Evolutionary conservation across 1,139 yeast species (phyloP), one percentile per base, ranked within the genome.

Genomic region (Nakaseomyces delphensis): DNA sequence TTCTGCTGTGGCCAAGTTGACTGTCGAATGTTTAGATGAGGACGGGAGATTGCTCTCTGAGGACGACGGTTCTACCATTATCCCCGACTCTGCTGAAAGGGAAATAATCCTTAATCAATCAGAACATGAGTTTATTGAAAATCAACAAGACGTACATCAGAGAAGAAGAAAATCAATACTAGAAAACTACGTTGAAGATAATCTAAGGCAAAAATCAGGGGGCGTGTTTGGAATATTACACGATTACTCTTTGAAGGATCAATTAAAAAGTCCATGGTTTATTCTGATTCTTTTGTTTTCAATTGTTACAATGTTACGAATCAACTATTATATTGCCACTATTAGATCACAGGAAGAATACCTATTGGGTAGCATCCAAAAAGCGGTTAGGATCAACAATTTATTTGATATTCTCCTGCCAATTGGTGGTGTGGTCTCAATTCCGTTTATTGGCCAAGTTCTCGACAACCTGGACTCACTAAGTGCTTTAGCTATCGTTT

Each of bases 291-390:
- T 85, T 18, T 58, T 76, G 3, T 85, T 86, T 62, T 83, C 95
- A 4, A 75, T 89, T 2, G 73, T 86, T 44, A 94, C 86, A 62
- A 86, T 87, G 95, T 71, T 89, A 42, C 72, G 96, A 59, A 83
- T 87, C 52, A 89, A 89, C 64, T 87, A 83, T 62, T 89, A 85
- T 62, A 93, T 89, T 41, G 96, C 96, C 5, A 85, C 96, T 1
- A 69, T 89, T 36, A 76, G 77, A 53, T 68, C 93, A 0, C 96
- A 86, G 65, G 89, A 84, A 66, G 70, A 71, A 28, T 87, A 69
- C 56, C 69, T 86, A 47, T 71, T 85, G 44, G 76, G 73, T 13
- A 67, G 73, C 47, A 73, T 70, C 36, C 70, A 67, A 6, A 48
- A 67, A 13, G 91, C 95, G 0, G 64, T 71, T 24, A 53, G 59